phyloP scores from a whole-genome alignment of 2,329 filamentous ascomycete species.

The Arthrobotrys megalospora region DNA sequence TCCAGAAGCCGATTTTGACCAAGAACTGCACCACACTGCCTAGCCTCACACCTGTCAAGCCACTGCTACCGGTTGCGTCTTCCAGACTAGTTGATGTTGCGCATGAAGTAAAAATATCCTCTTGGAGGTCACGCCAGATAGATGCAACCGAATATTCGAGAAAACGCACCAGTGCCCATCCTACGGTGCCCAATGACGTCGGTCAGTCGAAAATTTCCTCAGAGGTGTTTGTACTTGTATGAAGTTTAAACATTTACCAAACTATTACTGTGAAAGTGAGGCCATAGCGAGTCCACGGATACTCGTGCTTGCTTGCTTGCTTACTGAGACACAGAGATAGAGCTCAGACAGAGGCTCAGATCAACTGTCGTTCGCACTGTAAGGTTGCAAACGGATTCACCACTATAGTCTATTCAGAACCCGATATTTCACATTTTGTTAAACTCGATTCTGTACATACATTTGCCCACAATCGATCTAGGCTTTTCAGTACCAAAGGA shows the following conservation, averaged over 20 bases:
- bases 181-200: constrained; percentile 13
- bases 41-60: constrained; percentile 25
- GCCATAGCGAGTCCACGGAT: too few species aligned
- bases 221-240: too few species aligned
- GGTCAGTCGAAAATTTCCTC: too few species aligned
- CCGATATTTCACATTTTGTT: background rate
- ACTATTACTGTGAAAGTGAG: too few species aligned
- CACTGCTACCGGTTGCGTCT: constrained; percentile 1
- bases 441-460: background rate
- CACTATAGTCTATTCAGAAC: background rate
- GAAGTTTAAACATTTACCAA: too few species aligned
- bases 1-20: constrained; percentile 35
- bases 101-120: constrained; percentile 32
- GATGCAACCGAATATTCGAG: constrained; percentile 19
- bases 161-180: background rate
- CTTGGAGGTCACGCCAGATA: constrained; percentile 18
- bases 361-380: too few species aligned
- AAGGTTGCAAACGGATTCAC: background rate
- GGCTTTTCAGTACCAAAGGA: background rate
- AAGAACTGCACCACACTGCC: constrained; percentile 27
- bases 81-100: constrained; percentile 2
- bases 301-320: too few species aligned
- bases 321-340: too few species aligned
- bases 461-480: constrained; percentile 1
- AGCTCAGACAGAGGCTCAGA: too few species aligned